Evolutionary conservation across 2,329 filamentous ascomycete species (phyloP).

Genomic region (Coleophoma cylindrospora): DNA sequence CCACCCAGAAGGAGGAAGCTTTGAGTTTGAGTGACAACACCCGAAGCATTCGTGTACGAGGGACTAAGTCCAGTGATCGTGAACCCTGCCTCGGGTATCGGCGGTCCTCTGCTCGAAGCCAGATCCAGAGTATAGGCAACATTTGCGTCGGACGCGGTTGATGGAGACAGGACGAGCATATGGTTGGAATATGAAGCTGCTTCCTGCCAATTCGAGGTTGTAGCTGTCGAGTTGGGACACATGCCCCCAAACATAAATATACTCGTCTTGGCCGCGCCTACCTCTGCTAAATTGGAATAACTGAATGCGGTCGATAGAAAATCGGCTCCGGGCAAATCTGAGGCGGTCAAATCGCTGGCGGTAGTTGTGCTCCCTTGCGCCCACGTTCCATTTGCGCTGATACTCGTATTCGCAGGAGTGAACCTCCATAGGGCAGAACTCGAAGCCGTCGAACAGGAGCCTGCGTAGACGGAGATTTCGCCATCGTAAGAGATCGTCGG

Average conservation of each 20-base stretch:
- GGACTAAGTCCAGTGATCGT: constrained; percentile 70
- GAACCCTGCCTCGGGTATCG: constrained; percentile 82
- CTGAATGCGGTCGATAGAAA: constrained; percentile 45
- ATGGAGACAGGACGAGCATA: constrained; percentile 64
- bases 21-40: constrained; percentile 64
- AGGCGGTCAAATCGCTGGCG: constrained; percentile 27
- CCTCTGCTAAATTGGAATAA: constrained; percentile 22
- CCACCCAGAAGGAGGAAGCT: constrained; percentile 81
- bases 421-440: constrained; percentile 65
- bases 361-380: constrained; percentile 32
- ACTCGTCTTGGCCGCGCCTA: constrained; percentile 22
- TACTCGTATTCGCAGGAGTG: constrained; percentile 36
- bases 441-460: constrained; percentile 57
- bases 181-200: constrained; percentile 72
- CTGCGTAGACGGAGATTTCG: constrained; percentile 68
- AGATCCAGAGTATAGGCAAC: constrained; percentile 37
- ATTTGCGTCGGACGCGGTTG: constrained; percentile 28
- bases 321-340: constrained; percentile 39
- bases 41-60: constrained; percentile 63
- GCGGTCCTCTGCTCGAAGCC: constrained; percentile 45
- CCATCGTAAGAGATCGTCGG: constrained; percentile 64
- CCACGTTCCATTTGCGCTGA: constrained; percentile 51
- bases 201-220: constrained; percentile 54
- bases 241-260: constrained; percentile 72
- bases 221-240: constrained; percentile 58